phyloP scores from a whole-genome alignment of 164 flowering plant genomes.

The Houttuynia cordata region DNA sequence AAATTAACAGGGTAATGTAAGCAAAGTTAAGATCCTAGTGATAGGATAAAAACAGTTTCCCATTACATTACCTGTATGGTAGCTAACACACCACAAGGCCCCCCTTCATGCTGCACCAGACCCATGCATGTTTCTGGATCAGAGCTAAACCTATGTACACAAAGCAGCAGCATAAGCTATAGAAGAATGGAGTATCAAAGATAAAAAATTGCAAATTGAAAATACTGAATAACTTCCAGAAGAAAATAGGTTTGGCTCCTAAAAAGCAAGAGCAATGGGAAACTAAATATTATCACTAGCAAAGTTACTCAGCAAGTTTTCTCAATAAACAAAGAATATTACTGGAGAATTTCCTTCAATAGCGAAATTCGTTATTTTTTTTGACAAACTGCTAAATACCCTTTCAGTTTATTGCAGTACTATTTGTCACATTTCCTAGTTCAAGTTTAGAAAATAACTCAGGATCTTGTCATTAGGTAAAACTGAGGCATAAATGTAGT shows the following conservation, averaged over 20 bases:
- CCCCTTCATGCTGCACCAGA: conserved; percentile 99
- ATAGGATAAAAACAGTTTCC: conserved; percentile 5
- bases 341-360: too few species aligned
- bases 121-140: conserved; percentile 97
- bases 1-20: too few species aligned
- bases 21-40: not conserved
- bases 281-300: too few species aligned
- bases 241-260: not conserved
- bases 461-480: too few species aligned
- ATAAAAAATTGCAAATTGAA: not conserved
- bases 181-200: not conserved
- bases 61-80: conserved; percentile 66
- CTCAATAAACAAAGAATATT: too few species aligned
- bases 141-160: conserved; percentile 66
- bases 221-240: not conserved
- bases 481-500: too few species aligned
- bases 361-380: too few species aligned
- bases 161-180: not conserved
- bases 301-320: too few species aligned
- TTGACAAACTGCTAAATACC: too few species aligned
- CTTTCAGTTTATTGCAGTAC: not conserved
- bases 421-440: not conserved
- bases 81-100: conserved; percentile 98
- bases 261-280: not conserved
- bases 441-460: too few species aligned